Evolutionary conservation across 768 basidiomycete species (phyloP).

Genomic region (Cystofilobasidium ferigula): DNA sequence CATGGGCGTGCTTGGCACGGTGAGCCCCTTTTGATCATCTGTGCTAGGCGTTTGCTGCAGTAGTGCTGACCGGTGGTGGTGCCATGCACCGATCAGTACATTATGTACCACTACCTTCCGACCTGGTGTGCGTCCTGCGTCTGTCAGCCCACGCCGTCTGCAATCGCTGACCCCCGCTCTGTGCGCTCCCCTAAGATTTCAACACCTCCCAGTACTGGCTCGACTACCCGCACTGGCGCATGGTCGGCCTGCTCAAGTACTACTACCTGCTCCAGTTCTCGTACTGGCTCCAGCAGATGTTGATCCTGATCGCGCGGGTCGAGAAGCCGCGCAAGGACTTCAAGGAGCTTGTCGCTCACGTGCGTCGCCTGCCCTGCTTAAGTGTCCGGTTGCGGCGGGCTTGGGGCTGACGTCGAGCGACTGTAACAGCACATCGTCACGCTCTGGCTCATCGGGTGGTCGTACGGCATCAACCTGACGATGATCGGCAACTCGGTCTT

Average conservation of each 20-base stretch:
- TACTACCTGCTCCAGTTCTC: constrained; percentile 90
- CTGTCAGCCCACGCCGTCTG: background rate
- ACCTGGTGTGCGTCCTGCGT: constrained; percentile 23
- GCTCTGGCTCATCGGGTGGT: constrained; percentile 64
- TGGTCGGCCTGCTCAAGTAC: constrained; percentile 70
- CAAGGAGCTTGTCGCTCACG: constrained; percentile 68
- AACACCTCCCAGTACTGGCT: constrained; percentile 74
- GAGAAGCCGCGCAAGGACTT: constrained; percentile 95
- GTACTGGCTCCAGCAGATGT: constrained; percentile 89
- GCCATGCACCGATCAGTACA: constrained; percentile 30
- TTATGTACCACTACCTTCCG: constrained; percentile 49
- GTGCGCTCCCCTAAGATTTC: constrained; percentile 36
- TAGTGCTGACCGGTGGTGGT: too few relatives aligned
- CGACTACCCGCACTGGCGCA: constrained; percentile 79
- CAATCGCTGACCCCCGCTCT: background rate
- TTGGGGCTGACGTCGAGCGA: background rate
- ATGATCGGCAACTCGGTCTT: constrained; percentile 82
- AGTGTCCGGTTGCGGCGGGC: background rate
- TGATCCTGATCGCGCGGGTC: constrained; percentile 68
- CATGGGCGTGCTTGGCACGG: constrained; percentile 65
- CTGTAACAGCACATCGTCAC: constrained; percentile 63
- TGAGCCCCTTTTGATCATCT: constrained; percentile 41
- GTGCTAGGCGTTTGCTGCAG: background rate
- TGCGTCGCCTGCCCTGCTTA: constrained; percentile 26
- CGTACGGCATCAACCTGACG: constrained; percentile 41